Evolutionary conservation across 495 filamentous ascomycete species (phyloP), one percentile per base, ranked within the genome.

Genomic region (Patellaria atrata): DNA sequence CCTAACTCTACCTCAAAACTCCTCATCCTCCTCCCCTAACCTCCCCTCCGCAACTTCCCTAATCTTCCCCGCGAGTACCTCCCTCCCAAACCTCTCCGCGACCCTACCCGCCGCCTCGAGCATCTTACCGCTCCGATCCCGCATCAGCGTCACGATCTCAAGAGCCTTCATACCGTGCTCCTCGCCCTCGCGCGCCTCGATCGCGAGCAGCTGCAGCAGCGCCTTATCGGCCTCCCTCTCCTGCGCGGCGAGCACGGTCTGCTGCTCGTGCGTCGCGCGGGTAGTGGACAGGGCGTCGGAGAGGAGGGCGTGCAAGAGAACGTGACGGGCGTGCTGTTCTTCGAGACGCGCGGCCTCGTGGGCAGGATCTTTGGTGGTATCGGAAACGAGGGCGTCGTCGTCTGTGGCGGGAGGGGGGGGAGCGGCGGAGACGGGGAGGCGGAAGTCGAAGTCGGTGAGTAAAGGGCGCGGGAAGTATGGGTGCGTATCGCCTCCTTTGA

Each of bases 401-500:
- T 9, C 59, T 57, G 5, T 62, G 59, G 26, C 60, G 56, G 22
- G 12, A 11, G 46, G 44, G 29, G 60, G 58, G 7, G 2, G 32
- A 20, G 19, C 22, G 2, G 67, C 71, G 4, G 75, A 71, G 25
- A 93, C 60, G 1, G 89, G 89, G 15, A 96, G 70, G 28, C 74
- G 67, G 61, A 97, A 92, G 25, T 87, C 83, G 49, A 96, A 96
- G 56, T 97, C 89, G 40, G 73, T 81, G 23, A 97, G 78, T 26
- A 94, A 60, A 0, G 89, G 85, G 4, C 83, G 77, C 0, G 89
- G 89, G 61, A 94, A 96, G 63, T 93, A 94, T 3, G 89, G 89
- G 53, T 94, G 73, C 50, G 77, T 68, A 48, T 97, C 91, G 9
- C 77, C 79, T 36, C 89, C 89, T 58, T 97, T 96, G 45, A 97